phyloP scores from a whole-genome alignment of 1,284 basidiomycete genomes.

The Tilletia caries region DNA sequence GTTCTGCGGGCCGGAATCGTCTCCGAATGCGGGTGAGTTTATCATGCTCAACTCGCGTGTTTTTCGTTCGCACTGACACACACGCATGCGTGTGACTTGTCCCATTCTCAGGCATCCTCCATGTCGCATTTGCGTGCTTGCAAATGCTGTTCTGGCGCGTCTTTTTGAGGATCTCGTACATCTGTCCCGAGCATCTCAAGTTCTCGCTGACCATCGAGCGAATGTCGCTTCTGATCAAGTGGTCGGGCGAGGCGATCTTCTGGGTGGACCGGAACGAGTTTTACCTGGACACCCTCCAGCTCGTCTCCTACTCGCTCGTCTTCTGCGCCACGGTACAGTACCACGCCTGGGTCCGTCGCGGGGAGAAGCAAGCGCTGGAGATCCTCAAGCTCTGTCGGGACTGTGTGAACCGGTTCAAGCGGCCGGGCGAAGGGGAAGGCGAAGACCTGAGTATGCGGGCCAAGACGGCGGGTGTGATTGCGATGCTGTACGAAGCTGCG shows the following conservation, averaged over 20 bases:
- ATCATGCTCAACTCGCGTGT: no score
- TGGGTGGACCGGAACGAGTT: slow-evolving; percentile 46
- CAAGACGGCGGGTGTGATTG: slow-evolving; percentile 86
- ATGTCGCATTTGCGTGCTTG: slow-evolving; percentile 38
- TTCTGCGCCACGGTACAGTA: slow-evolving; percentile 48
- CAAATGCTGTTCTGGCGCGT: slow-evolving; percentile 49
- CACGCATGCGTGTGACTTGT: not conserved
- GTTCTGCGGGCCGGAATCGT: slow-evolving; percentile 34
- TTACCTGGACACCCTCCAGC: slow-evolving; percentile 45
- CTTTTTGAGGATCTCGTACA: slow-evolving; percentile 50
- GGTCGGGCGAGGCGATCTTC: slow-evolving; percentile 36
- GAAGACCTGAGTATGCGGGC: slow-evolving; percentile 67
- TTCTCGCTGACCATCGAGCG: slow-evolving; percentile 47
- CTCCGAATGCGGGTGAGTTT: slow-evolving; percentile 18
- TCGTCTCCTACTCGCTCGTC: slow-evolving; percentile 45
- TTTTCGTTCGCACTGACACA: not conserved
- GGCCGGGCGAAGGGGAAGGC: slow-evolving; percentile 43
- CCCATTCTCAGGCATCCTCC: slow-evolving; percentile 35
- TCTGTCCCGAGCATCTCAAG: slow-evolving; percentile 45
- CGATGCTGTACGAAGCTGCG: slow-evolving; percentile 71
- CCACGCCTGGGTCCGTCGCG: slow-evolving; percentile 41
- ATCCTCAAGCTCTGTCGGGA: slow-evolving; percentile 20
- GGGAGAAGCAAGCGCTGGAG: slow-evolving; percentile 32
- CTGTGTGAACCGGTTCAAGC: slow-evolving; percentile 17
- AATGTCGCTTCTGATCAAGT: slow-evolving; percentile 40